phyloP scores from a whole-genome alignment of 163 green algal genomes.

The Coccomyxa subellipsoidea region DNA sequence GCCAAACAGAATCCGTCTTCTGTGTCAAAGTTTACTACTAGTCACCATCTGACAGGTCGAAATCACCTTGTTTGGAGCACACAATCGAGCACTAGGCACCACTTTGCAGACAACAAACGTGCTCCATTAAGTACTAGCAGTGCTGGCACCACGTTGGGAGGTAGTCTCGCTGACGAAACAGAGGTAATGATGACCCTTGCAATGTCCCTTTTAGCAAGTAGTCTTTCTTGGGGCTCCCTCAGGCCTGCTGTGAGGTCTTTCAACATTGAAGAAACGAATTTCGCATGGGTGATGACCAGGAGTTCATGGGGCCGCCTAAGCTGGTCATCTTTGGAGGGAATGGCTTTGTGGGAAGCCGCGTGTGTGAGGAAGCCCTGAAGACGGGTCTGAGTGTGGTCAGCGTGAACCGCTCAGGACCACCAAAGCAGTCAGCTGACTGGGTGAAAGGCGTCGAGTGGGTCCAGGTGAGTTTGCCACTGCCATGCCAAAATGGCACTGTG shows the following conservation, averaged over 20 bases:
- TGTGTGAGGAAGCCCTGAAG: constrained; percentile 72
- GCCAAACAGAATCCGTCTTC: neutral
- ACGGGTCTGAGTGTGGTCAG: constrained; percentile 65
- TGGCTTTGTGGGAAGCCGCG: constrained; percentile 82
- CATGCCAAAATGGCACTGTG: neutral
- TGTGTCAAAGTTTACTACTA: neutral
- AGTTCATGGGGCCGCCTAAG: constrained; percentile 33
- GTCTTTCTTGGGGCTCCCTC: too few species aligned
- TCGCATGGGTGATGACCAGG: neutral
- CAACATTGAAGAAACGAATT: neutral
- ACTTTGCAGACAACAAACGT: neutral
- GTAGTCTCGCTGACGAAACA: neutral
- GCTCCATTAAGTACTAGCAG: neutral
- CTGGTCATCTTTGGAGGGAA: constrained; percentile 90
- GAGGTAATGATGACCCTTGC: neutral
- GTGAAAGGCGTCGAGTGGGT: constrained; percentile 68
- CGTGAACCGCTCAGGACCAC: constrained; percentile 69
- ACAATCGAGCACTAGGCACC: neutral
- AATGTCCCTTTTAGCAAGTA: neutral
- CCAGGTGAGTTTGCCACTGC: constrained; percentile 8
- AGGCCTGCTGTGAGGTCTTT: too few species aligned
- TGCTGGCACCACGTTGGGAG: neutral
- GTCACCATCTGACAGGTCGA: neutral
- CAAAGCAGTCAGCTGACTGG: constrained; percentile 47
- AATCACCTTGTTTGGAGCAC: neutral